Conservation (phyloP, 2,329 filamentous ascomycete genomes). For the Amylocarpus encephaloides region DNA sequence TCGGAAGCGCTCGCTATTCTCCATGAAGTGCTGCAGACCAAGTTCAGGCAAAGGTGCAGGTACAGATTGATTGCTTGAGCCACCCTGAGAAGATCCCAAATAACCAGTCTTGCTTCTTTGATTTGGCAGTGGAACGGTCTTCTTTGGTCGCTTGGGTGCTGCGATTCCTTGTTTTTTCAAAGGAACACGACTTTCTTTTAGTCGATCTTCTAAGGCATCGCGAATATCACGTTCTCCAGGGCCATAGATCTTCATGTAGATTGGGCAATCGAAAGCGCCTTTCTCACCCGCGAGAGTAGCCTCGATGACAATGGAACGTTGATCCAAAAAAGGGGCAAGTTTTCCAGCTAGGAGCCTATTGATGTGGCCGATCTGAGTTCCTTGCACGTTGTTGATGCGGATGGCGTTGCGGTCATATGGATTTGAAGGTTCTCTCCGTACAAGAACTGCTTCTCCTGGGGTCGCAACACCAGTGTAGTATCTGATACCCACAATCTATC, state of each 20-base stretch:
- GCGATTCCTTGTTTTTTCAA: conserved; percentile 24
- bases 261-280: conserved; percentile 63
- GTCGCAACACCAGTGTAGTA: conserved; percentile 60
- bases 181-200: conserved; percentile 61
- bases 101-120: conserved; percentile 28
- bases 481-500: conserved; percentile 41
- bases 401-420: conserved; percentile 71
- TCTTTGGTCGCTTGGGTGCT: conserved; percentile 44
- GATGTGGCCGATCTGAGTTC: conserved; percentile 72
- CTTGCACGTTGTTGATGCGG: conserved; percentile 68
- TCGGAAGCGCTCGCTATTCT: conserved; percentile 60
- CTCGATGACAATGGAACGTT: conserved; percentile 57
- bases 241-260: conserved; percentile 64
- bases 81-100: conserved; percentile 19
- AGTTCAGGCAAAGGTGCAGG: conserved; percentile 9
- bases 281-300: conserved; percentile 63
- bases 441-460: conserved; percentile 54
- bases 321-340: conserved; percentile 66
- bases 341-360: conserved; percentile 62
- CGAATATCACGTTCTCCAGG: conserved; percentile 49
- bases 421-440: conserved; percentile 62
- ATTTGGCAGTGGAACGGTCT: conserved; percentile 45
- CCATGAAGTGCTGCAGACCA: conserved; percentile 49
- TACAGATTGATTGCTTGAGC: conserved; percentile 4
- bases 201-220: conserved; percentile 48